Percentiles rank a stretch among this genome's conserved stretches.
Evolutionary conservation across 805 yeast species (phyloP).

Genomic region (Nakazawaea peltata): DNA sequence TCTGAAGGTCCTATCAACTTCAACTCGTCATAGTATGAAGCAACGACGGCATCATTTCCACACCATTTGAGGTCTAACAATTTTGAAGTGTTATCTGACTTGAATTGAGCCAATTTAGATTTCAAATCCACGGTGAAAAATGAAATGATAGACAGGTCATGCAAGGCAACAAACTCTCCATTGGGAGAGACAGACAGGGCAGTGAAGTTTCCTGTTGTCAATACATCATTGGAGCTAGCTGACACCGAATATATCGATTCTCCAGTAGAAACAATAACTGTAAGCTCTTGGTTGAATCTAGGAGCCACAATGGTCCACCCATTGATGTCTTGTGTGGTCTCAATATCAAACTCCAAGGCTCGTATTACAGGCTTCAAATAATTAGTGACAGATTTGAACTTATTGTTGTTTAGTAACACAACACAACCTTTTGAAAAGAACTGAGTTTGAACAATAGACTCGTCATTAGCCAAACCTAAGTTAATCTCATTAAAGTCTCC

Average conservation of each 20-base stretch:
- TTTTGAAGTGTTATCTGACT: slow-evolving; percentile 22
- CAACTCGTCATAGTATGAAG: slow-evolving; percentile 52
- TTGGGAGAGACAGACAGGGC: slow-evolving; percentile 41
- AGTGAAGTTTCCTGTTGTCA: too few relatives aligned
- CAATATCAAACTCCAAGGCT: slow-evolving; percentile 14
- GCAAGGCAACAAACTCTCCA: slow-evolving; percentile 46
- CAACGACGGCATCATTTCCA: slow-evolving; percentile 71
- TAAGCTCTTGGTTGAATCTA: slow-evolving; percentile 10
- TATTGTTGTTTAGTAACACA: slow-evolving; percentile 29
- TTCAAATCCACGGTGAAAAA: slow-evolving; percentile 42
- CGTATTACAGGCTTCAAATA: slow-evolving; percentile 25
- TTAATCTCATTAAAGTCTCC: slow-evolving; percentile 56
- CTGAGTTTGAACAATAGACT: slow-evolving; percentile 24
- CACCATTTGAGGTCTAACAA: slow-evolving; percentile 69
- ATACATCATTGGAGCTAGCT: too few relatives aligned
- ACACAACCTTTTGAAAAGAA: slow-evolving; percentile 38
- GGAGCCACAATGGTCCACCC: slow-evolving; percentile 14
- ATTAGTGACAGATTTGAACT: slow-evolving; percentile 31
- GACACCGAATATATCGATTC: too few relatives aligned
- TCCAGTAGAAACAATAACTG: slow-evolving; percentile 9
- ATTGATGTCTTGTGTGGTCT: slow-evolving; percentile 9
- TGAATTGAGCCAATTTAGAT: slow-evolving; percentile 31
- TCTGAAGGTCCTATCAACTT: slow-evolving; percentile 67
- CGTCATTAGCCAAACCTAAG: slow-evolving; percentile 26
- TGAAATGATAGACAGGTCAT: slow-evolving; percentile 30